Percentiles rank a stretch among this genome's conserved stretches.
phyloP scores from a whole-genome alignment of 202 grass and related monocot species.

The Zizania palustris region DNA sequence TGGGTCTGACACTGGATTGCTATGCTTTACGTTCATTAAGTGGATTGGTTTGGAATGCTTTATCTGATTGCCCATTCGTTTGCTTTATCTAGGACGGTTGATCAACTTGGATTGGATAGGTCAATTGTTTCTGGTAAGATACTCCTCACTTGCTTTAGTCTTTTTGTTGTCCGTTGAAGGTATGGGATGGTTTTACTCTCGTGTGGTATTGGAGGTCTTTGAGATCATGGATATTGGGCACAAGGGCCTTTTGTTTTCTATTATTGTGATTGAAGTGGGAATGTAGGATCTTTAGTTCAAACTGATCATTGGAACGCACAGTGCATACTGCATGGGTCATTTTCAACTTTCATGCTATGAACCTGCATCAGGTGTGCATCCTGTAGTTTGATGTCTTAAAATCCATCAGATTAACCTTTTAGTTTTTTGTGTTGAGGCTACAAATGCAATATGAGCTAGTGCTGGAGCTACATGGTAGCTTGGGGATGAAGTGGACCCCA shows the following conservation, averaged over 20 bases:
- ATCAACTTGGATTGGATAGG: slow-evolving; percentile 65
- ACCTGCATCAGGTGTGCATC: background rate
- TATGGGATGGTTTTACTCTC: background rate
- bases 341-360: background rate
- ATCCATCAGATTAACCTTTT: background rate
- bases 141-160: background rate
- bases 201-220: background rate
- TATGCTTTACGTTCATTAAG: slow-evolving; percentile 2
- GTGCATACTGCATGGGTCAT: background rate
- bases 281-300: background rate
- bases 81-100: slow-evolving; percentile 56
- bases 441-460: background rate
- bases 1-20: slow-evolving; percentile 3
- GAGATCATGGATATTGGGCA: background rate
- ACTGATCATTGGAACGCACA: background rate
- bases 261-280: background rate
- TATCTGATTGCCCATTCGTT: slow-evolving; percentile 12
- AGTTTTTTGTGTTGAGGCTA: background rate
- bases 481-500: too few relatives aligned
- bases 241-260: background rate
- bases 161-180: background rate
- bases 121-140: slow-evolving; percentile 67
- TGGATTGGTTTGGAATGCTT: background rate
- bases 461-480: too few relatives aligned
- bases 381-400: background rate